phyloP scores from a whole-genome alignment of 148 eudicot species.

The Camellia sinensis region DNA sequence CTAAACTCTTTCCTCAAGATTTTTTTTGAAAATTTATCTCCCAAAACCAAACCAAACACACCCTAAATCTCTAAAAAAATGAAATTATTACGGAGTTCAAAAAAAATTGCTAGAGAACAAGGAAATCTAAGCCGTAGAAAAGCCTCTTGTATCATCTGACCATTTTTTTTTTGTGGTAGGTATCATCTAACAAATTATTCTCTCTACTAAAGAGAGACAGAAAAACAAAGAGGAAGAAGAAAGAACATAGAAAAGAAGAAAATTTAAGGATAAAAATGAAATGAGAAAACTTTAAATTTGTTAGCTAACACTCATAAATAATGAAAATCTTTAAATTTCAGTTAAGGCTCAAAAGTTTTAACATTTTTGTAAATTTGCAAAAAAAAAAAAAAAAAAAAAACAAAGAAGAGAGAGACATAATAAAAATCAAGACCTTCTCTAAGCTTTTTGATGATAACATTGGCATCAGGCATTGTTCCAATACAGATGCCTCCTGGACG shows the following conservation, averaged over 20 bases:
- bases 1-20: too few species aligned
- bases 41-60: too few species aligned
- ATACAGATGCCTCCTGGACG: slow-evolving; percentile 94
- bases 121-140: background rate
- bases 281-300: background rate
- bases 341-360: background rate
- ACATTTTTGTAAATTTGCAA: too few species aligned
- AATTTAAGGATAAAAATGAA: too few species aligned
- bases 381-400: background rate
- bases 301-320: background rate
- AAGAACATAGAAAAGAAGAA: too few species aligned
- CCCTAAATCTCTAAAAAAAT: too few species aligned
- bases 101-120: background rate
- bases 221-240: background rate
- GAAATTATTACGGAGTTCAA: background rate
- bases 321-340: too few species aligned
- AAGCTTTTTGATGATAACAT: slow-evolving; percentile 86
- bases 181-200: background rate
- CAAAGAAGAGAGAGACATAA: background rate
- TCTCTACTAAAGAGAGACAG: background rate
- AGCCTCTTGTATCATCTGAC: background rate
- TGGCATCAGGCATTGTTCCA: slow-evolving; percentile 99
- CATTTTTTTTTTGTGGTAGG: too few species aligned
- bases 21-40: too few species aligned
- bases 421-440: slow-evolving; percentile 60